phyloP scores from a whole-genome alignment of 2,329 filamentous ascomycete species.

The Ceratocystis ficicola region DNA sequence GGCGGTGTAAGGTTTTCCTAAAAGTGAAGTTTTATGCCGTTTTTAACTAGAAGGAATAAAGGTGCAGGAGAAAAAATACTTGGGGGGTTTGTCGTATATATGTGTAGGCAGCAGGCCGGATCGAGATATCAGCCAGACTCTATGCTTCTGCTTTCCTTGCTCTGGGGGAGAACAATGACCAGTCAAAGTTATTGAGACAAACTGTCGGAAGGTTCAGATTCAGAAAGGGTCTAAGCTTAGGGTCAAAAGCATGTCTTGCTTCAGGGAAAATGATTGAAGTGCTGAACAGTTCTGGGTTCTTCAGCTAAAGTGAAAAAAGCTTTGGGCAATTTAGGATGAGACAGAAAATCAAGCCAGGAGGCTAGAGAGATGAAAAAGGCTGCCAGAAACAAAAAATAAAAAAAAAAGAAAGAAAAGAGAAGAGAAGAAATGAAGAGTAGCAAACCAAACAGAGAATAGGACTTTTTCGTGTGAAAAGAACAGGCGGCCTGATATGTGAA shows the following conservation, averaged over 20 bases:
- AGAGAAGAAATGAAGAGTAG: neutral
- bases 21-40: too few relatives aligned
- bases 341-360: neutral
- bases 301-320: neutral
- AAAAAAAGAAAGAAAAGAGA: neutral
- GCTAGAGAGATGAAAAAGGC: neutral
- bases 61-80: neutral
- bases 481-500: neutral
- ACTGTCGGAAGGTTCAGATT: neutral
- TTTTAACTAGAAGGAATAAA: neutral
- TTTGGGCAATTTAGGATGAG: conserved; percentile 4
- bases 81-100: neutral
- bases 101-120: neutral
- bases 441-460: neutral
- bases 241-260: conserved; percentile 9
- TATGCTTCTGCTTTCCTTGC: neutral
- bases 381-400: neutral
- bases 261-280: neutral
- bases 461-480: neutral
- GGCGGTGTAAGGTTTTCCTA: too few relatives aligned
- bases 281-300: neutral
- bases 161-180: neutral
- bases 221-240: conserved; percentile 15
- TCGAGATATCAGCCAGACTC: neutral
- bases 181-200: conserved; percentile 6